Evolutionary conservation across 1,139 yeast genomes (phyloP).

Genomic region (Protomyces pachydermus): DNA sequence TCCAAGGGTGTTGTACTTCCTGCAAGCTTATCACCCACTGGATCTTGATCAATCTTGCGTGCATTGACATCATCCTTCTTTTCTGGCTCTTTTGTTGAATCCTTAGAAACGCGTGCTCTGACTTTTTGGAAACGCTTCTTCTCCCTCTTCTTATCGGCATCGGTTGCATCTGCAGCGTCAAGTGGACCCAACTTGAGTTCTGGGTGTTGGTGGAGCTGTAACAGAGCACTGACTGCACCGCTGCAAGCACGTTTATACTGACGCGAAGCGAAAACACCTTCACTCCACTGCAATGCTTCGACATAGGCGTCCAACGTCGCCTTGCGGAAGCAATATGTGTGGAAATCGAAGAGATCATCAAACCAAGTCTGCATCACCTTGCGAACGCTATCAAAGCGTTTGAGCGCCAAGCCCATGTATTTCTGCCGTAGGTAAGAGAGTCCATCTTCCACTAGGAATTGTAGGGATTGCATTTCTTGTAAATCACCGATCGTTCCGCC

Average conservation of each 20-base stretch:
- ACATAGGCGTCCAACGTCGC: conserved; percentile 85
- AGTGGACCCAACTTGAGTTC: conserved; percentile 27
- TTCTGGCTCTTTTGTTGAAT: conserved; percentile 31
- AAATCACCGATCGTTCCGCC: conserved; percentile 81
- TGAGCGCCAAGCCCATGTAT: conserved; percentile 62
- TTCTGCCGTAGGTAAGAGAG: conserved; percentile 50
- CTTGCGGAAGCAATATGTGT: conserved; percentile 80
- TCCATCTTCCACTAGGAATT: conserved; percentile 83
- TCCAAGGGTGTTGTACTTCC: conserved; percentile 43
- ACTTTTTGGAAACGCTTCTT: conserved; percentile 36
- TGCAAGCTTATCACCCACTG: conserved; percentile 44
- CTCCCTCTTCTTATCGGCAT: conserved; percentile 40
- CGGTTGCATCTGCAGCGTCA: conserved; percentile 31
- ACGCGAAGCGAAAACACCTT: conserved; percentile 62
- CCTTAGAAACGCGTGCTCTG: conserved; percentile 36
- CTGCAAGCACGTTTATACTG: conserved; percentile 62
- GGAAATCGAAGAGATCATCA: conserved; percentile 91
- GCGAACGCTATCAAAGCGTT: conserved; percentile 65
- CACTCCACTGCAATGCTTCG: conserved; percentile 76
- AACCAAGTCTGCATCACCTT: conserved; percentile 60
- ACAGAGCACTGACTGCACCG: conserved; percentile 60
- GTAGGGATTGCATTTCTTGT: conserved; percentile 83
- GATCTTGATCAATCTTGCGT: conserved; percentile 43
- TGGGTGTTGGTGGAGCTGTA: conserved; percentile 43
- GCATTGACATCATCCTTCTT: conserved; percentile 33